phyloP scores from a whole-genome alignment of 139 green algal species.

The Asterochloris sp. region DNA sequence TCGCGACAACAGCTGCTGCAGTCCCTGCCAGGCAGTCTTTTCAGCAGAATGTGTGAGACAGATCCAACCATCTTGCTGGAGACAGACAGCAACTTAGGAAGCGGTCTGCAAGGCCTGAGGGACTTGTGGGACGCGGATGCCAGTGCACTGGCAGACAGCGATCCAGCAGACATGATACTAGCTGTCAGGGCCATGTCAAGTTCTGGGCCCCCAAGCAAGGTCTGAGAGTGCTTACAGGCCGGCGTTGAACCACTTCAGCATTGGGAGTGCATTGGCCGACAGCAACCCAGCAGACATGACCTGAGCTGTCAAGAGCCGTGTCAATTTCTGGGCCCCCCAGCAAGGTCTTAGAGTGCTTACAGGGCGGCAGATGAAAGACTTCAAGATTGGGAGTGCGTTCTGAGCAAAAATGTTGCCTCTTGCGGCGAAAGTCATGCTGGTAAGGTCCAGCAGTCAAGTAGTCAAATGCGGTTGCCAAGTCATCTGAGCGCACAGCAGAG shows the following conservation, averaged over 20 bases:
- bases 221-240: conserved; percentile 15
- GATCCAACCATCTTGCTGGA: conserved; percentile 34
- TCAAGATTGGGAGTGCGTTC: neutral
- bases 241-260: neutral
- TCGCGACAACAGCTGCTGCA: conserved; percentile 8
- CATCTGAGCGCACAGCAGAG: too few relatives aligned
- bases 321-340: neutral
- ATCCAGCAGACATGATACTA: conserved; percentile 22
- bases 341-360: neutral
- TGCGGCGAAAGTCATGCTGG: too few relatives aligned
- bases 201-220: conserved; percentile 12
- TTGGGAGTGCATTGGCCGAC: neutral
- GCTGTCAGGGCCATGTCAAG: conserved; percentile 27
- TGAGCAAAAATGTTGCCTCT: neutral
- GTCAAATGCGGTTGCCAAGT: too few relatives aligned
- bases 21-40: conserved; percentile 18
- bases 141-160: conserved; percentile 21
- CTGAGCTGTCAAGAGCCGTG: neutral
- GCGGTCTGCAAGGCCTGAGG: conserved; percentile 20
- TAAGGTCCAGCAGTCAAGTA: too few relatives aligned
- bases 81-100: conserved; percentile 4
- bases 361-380: neutral
- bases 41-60: conserved; percentile 29
- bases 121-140: conserved; percentile 32
- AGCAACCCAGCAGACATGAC: too few relatives aligned